These are phyloP conservation scores for Fusarium hainanense DNA, from an alignment of 2,329 filamentous ascomycete genomes.

Conservation along the genomic window DNA sequence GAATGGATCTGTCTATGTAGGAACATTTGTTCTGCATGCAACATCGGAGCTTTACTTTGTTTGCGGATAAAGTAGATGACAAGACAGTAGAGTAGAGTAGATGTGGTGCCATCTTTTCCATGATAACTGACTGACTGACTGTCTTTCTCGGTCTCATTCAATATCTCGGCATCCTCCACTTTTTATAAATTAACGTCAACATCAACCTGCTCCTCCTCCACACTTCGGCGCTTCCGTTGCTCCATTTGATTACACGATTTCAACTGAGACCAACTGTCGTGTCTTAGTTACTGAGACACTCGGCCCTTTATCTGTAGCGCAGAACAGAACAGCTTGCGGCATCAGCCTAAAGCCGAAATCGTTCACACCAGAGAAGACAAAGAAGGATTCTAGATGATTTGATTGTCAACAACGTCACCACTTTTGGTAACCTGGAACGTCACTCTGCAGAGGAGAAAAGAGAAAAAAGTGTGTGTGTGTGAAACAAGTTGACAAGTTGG, in stretches of 20 bases:
- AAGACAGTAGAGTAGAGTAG: neutral
- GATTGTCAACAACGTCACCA: conserved; percentile 31
- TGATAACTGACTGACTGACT: neutral
- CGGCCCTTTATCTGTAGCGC: conserved; percentile 23
- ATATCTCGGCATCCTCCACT: conserved; percentile 23
- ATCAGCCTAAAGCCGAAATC: conserved; percentile 32
- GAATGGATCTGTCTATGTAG: conserved; percentile 2
- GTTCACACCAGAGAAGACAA: conserved; percentile 4
- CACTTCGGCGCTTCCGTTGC: conserved; percentile 7
- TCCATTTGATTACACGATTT: conserved; percentile 12
- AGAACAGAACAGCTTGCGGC: conserved; percentile 3
- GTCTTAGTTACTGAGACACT: conserved; percentile 2
- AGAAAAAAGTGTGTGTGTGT: neutral
- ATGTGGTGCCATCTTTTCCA: conserved; percentile 6
- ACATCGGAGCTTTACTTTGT: conserved; percentile 11
- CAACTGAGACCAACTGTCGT: neutral
- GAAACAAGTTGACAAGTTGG: conserved; percentile 19
- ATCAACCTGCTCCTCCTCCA: conserved; percentile 9
- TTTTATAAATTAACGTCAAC: conserved; percentile 9
- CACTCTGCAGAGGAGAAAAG: conserved; percentile 24
- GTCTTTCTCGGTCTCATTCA: conserved; percentile 13
- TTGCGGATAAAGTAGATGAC: neutral
- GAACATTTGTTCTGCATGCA: conserved; percentile 23
- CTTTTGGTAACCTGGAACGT: conserved; percentile 20
- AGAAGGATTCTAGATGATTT: conserved; percentile 3